Evolutionary conservation across 2,329 filamentous ascomycete genomes (phyloP).

Genomic region (Venturia nashicola): DNA sequence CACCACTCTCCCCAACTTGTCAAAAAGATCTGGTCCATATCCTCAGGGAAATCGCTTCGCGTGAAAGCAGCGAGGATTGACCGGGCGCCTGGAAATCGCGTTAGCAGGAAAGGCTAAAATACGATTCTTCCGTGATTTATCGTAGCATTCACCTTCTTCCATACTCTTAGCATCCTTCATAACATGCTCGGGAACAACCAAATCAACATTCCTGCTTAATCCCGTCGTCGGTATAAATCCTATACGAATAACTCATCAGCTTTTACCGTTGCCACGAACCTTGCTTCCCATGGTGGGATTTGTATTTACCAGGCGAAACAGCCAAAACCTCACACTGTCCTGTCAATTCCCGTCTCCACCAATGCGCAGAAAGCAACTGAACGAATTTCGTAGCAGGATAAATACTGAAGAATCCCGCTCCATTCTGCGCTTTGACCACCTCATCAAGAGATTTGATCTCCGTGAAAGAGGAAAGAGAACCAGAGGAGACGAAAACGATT

Average conservation of each 20-base stretch:
- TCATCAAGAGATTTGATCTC: background rate
- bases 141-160: background rate
- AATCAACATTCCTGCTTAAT: background rate
- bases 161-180: slow-evolving; percentile 6
- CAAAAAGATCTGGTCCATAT: background rate
- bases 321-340: slow-evolving; percentile 36
- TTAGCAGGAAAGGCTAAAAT: background rate
- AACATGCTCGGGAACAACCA: background rate
- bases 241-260: background rate
- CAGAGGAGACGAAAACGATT: slow-evolving; percentile 1
- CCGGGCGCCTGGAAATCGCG: background rate
- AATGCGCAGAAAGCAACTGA: slow-evolving; percentile 40
- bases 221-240: background rate
- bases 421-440: background rate
- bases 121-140: background rate
- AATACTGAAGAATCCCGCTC: slow-evolving; percentile 20
- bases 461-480: background rate
- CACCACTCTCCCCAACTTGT: slow-evolving; percentile 9
- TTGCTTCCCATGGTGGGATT: no score
- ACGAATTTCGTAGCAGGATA: slow-evolving; percentile 39
- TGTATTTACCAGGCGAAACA: slow-evolving; percentile 34
- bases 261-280: no score
- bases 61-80: slow-evolving; percentile 5
- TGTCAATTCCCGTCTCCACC: slow-evolving; percentile 42
- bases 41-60: background rate